Evolutionary conservation across 192 early-diverging fungal genomes (phyloP), one percentile per base, ranked within the genome.

Genomic region (Oehlia diaphana): DNA sequence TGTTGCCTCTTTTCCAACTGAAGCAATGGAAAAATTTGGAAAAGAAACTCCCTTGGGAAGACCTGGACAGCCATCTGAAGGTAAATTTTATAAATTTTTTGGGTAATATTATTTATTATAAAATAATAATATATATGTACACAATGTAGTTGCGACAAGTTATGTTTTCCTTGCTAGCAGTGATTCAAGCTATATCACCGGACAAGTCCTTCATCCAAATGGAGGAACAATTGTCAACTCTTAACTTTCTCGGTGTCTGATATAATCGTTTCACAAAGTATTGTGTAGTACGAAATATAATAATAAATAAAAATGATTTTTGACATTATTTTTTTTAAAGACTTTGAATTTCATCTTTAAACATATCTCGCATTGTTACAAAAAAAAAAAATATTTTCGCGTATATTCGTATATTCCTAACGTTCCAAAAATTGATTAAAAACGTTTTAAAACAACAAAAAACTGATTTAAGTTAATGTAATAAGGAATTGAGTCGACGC

Each of bases 111-210:
- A 19, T 23, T 44, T 71, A 44, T 71, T 31, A 31, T 31, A 9
- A 9, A 9, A 0, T 39, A 16, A 44, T 9, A 9, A 44, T 9
- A 44, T 44, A 9, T 9, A 9, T 44, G 7, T 74, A 49, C 16
- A 16, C 44, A 13, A n/a, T 61, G 14, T 10, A 74, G 72, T 74
- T 4, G 88, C 85, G 67, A 73, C 86, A 49, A 64, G 71, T n/a
- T 89, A 86, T 76, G 88, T 89, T 3, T 88, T 89, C 79, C 76
- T 88, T 23, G 88, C 88, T 9, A 75, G 80, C 37, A 79, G 82
- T 63, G 86, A 87, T 69, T 77, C 85, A 31, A 86, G 82, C 35
- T 87, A 84, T 72, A 82, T 86, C n/a, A 80, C 83, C 33, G 86
- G 86, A 21, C 86, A 87, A 69, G 80, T 82, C 16, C 42, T 85